phyloP scores from a whole-genome alignment of 164 flowering plant species.

The Stephania cephalantha region DNA sequence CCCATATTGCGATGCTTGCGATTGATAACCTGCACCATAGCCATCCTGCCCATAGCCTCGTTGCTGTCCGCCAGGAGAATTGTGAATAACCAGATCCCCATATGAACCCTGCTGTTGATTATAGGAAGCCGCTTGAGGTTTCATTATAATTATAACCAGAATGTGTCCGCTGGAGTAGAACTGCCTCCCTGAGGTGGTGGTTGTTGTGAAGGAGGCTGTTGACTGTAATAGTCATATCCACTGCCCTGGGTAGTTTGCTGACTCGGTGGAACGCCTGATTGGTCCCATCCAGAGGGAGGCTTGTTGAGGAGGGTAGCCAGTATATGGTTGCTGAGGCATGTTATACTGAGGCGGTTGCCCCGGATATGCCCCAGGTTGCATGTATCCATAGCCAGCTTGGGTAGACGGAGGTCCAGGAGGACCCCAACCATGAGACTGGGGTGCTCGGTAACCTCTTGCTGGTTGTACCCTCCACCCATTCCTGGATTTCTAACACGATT shows the following conservation, averaged over 20 bases:
- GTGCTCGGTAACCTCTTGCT: conserved; percentile 77
- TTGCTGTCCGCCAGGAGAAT: conserved; percentile 26
- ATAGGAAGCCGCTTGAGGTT: conserved; percentile 45
- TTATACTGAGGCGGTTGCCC: conserved; percentile 66
- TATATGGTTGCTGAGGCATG: conserved; percentile 59
- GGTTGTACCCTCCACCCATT: conserved; percentile 70
- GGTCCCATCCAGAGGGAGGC: conserved; percentile 77
- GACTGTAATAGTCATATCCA: conserved; percentile 76
- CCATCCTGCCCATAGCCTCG: conserved; percentile 73
- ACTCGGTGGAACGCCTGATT: conserved; percentile 40
- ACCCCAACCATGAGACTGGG: conserved; percentile 67
- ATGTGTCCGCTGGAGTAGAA: conserved; percentile 42
- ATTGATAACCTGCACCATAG: conserved; percentile 60
- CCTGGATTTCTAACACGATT: conserved; percentile 68
- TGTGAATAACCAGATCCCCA: conserved; percentile 28
- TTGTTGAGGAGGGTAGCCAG: conserved; percentile 72
- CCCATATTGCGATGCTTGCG: conserved; percentile 51
- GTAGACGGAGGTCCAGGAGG: conserved; percentile 52
- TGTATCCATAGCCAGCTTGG: conserved; percentile 83
- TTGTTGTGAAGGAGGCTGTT: conserved; percentile 52
- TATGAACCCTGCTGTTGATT: conserved; percentile 36
- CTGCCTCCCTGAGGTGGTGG: conserved; percentile 45
- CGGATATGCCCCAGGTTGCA: conserved; percentile 76
- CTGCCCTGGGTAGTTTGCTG: conserved; percentile 57
- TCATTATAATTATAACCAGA: conserved; percentile 58